Base-by-base conservation (phyloP, 75 land plant species). In the Gnetum montanum region DNA sequence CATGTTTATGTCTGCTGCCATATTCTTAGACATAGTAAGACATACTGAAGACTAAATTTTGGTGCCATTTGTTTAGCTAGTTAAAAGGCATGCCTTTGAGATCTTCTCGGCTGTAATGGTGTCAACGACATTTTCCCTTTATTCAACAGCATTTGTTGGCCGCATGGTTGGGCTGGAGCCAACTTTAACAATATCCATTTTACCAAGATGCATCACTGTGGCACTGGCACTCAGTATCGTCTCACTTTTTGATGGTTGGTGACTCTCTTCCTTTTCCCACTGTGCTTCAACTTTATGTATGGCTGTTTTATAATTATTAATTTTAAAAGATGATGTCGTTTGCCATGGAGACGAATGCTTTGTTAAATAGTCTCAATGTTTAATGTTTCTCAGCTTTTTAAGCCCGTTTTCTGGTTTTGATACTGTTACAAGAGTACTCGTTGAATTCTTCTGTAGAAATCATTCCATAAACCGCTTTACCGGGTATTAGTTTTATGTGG, bases 191-290 rank as follows among this genome's bases (percentile, higher is more conserved):
- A 43, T 83, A 28, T 88, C 98, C 16, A 83, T 90, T 60, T 61
- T 94, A 38, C 98, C 98, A 28, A 74, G 96, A 68, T 94, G 98
- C 55, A 81, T 94, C 54, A 94, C 98, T 31, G 91, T 94, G 36
- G 98, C 98, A 25, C 67, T 94, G 46, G 98, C 98, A 37, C 86
- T 94, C 18, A 96, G 93, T 69, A 94, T 94, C 47, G 90, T 88
- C 8, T 71, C 71, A 2, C 61, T 94, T 25, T 94, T 94, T 61
- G 96, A 90, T 72, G 96, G 98, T 94, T 8, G 13, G 31, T 43
- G n/a, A 22, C 25, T 69, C 12, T 33, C 47, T 49, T 24, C 51
- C 59, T 25, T 35, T 50, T 15, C 41, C 31, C n/a, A n/a, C 46
- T 33, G 11, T 38, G 29, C 8, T 23, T 23, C 8, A 48, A 48